Evolutionary conservation across 148 eudicot genomes (phyloP), one percentile per base, ranked within the genome.

Genomic region (Beta vulgaris): DNA sequence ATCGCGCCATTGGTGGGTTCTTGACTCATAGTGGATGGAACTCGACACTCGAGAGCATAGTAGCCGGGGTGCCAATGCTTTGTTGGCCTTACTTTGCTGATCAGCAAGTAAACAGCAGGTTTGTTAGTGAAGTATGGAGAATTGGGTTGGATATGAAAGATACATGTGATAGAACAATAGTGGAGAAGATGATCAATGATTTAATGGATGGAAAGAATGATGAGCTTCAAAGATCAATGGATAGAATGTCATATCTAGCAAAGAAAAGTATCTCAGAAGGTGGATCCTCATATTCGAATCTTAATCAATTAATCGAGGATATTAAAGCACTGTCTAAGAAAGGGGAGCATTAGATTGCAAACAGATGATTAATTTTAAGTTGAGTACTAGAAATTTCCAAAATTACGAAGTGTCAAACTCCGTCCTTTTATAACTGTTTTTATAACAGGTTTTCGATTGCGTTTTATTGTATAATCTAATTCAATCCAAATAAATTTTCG

Each of bases 21-120:
- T 59, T 87, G 23, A 84, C 86, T 2, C 87, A 87, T 64, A 73
- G 86, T 44, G 90, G 89, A 10, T 86, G 89, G 89, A 86, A 84
- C 76, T 84, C 89, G 2, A 82, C 78, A 0, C n/a, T 87, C 16
- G 90, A 87, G 74, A 83, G 88, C 61, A 81, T 87, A 11, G 54
- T 60, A 0, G 86, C 76, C 0, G 84, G 86, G n/a, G 86, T 85
- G 59, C 88, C 90, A 0, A 82, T 85, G 87, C 64, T 82, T 0
- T 83, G 86, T 51, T 85, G 82, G 85, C 85, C 88, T 19, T 79
- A 65, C 72, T 74, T 74, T 37, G 80, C 60, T 44, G 88, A 85
- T 49, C 90, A 87, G 14, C 86, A 79, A 35, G 62, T 85, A 12
- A 83, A 79, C 34, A 83, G 90, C 40, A 81, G 90, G 61, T 81